Evolutionary conservation across 805 yeast genomes (phyloP).

Genomic region (Priceomyces medius): DNA sequence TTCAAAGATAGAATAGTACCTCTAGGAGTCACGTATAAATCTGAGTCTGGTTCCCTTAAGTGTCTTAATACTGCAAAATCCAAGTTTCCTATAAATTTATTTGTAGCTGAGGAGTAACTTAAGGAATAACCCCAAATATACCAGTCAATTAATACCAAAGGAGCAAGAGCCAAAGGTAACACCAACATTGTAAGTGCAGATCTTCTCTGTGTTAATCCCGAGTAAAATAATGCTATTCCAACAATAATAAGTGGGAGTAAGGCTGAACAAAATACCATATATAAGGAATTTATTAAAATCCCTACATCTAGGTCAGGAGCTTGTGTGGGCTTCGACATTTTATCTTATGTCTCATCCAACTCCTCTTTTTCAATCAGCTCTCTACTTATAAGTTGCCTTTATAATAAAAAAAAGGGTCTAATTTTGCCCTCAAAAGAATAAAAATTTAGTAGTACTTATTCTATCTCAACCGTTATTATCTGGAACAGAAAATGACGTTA

Average conservation of each 20-base stretch:
- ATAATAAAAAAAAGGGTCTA: too few relatives aligned
- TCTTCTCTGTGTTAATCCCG: constrained; percentile 43
- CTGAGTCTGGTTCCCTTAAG: constrained; percentile 15
- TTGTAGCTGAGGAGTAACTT: constrained; percentile 34
- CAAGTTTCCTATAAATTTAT: constrained; percentile 35
- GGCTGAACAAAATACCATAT: constrained; percentile 35
- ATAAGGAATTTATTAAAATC: constrained; percentile 27
- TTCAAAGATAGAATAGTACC: constrained; percentile 36
- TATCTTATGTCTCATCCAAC: constrained; percentile 1
- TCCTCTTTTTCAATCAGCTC: too few relatives aligned
- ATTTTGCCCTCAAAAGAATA: too few relatives aligned
- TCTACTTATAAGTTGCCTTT: too few relatives aligned
- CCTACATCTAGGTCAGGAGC: constrained; percentile 2
- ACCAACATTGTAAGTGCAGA: constrained; percentile 42
- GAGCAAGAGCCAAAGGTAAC: constrained; percentile 30
- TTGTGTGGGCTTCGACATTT: constrained; percentile 1
- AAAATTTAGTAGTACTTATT: too few relatives aligned
- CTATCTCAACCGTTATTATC: too few relatives aligned
- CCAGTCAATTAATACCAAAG: constrained; percentile 40
- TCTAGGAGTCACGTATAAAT: constrained; percentile 33
- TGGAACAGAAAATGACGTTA: too few relatives aligned
- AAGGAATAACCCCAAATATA: constrained; percentile 46
- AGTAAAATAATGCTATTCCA: constrained; percentile 41
- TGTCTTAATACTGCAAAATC: constrained; percentile 31
- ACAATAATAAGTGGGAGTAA: constrained; percentile 30